A percentile compares a stretch with the other conserved stretches of the same genome.
Conservation (phyloP, 768 basidiomycete genomes). For the Mrakia gelida region DNA sequence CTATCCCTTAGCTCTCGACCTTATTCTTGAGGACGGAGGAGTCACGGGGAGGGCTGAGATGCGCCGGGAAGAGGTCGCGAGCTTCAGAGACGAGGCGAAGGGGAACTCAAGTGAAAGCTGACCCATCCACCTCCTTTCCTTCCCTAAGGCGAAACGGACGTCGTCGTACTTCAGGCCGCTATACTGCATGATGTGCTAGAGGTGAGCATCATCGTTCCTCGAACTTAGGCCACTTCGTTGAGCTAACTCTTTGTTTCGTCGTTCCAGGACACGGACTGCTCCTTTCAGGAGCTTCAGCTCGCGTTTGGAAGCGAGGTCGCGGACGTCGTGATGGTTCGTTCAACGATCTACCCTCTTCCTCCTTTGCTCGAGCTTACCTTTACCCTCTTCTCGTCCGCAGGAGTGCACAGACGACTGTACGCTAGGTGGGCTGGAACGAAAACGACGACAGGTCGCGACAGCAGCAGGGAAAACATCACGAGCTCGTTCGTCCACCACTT, state of each 20-base stretch:
- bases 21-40: background rate
- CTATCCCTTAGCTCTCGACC: too few relatives aligned
- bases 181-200: conserved; percentile 29
- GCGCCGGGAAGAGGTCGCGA: background rate
- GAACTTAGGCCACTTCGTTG: too few relatives aligned
- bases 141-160: conserved; percentile 19
- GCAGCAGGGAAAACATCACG: conserved; percentile 4
- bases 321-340: conserved; percentile 17
- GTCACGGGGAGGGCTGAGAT: background rate
- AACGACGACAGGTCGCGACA: conserved; percentile 20
- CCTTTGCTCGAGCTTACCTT: too few relatives aligned
- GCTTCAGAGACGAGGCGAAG: background rate
- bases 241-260: too few relatives aligned
- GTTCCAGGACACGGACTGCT: conserved; percentile 27
- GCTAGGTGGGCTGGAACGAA: conserved; percentile 12
- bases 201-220: too few relatives aligned
- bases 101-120: background rate
- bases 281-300: conserved; percentile 8
- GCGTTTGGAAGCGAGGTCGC: conserved; percentile 23
- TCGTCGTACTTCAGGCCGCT: conserved; percentile 28
- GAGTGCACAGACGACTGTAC: conserved; percentile 25
- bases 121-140: background rate
- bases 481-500: conserved; percentile 22
- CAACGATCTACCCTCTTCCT: background rate
- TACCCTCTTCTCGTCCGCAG: background rate